Conservation (phyloP, 805 yeast genomes). For the Myxozyma kluyveri region DNA sequence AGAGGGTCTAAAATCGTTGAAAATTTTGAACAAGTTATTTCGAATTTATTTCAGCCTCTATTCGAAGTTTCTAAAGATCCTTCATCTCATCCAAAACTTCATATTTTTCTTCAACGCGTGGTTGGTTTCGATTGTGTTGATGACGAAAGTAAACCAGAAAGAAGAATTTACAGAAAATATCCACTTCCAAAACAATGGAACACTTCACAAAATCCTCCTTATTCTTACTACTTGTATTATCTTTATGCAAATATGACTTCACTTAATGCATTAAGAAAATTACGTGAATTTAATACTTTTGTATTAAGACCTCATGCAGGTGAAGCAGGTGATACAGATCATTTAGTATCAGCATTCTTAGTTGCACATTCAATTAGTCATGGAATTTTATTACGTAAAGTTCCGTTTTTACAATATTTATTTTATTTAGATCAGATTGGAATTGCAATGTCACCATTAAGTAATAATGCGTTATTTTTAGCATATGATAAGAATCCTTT, state of each 20-base stretch:
- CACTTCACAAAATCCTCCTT: conserved; percentile 83
- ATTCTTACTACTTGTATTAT: conserved; percentile 90
- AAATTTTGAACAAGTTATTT: conserved; percentile 71
- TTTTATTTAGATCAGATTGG: conserved; percentile 94
- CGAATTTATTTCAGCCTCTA: conserved; percentile 79
- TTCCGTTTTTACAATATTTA: conserved; percentile 91
- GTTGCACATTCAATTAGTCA: conserved; percentile 92
- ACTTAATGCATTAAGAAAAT: conserved; percentile 76
- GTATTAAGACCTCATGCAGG: conserved; percentile 98
- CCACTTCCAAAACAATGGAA: conserved; percentile 89
- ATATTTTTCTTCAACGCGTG: conserved; percentile 84
- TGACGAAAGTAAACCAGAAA: conserved; percentile 91
- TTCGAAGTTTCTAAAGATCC: conserved; percentile 90
- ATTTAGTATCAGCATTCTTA: conserved; percentile 82
- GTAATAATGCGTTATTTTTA: conserved; percentile 92
- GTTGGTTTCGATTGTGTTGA: conserved; percentile 98
- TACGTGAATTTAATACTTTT: conserved; percentile 77
- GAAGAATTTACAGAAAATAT: conserved; percentile 73
- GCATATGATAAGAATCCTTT: conserved; percentile 98
- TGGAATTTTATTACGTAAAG: conserved; percentile 87
- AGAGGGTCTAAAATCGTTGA: conserved; percentile 67
- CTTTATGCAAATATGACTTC: conserved; percentile 82
- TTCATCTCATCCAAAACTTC: conserved; percentile 80
- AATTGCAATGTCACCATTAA: conserved; percentile 96
- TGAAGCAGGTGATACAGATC: conserved; percentile 99